A percentile compares a stretch with the other conserved stretches of the same genome.
Conservation (phyloP, 306 rosid species). For the Castanospermum australe region DNA sequence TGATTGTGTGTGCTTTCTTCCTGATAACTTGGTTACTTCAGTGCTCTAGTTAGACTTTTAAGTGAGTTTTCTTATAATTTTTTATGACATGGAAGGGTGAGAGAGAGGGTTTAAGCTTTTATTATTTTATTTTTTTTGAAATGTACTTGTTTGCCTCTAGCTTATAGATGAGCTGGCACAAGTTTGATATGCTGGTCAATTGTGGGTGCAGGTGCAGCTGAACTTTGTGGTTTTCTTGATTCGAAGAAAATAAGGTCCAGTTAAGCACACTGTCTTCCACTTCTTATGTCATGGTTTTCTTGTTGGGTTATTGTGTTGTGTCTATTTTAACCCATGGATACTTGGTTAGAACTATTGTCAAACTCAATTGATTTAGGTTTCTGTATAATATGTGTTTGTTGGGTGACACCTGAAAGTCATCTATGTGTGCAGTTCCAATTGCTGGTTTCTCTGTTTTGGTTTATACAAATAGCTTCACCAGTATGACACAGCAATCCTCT, state of each 20-base stretch:
- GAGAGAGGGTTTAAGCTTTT: background rate
- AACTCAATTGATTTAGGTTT: background rate
- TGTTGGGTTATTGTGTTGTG: background rate
- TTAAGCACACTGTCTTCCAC: constrained; percentile 13
- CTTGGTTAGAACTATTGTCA: background rate
- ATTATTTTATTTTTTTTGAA: too few species aligned
- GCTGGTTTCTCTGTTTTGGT: background rate
- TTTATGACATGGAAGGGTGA: too few species aligned
- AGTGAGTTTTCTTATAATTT: background rate
- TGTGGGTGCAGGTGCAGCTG: constrained; percentile 76
- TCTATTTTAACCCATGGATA: background rate
- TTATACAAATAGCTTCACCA: background rate
- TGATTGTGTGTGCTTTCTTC: background rate
- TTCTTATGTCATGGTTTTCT: background rate
- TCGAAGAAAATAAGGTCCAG: constrained; percentile 71
- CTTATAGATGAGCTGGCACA: background rate
- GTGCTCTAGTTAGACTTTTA: background rate
- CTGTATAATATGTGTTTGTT: background rate
- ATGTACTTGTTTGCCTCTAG: background rate
- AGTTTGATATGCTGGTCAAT: background rate
- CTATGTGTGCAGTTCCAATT: background rate
- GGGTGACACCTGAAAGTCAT: background rate
- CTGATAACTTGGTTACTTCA: background rate
- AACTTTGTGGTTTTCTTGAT: constrained; percentile 77
- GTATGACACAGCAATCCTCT: background rate